A percentile compares a stretch with the other conserved stretches of the same genome.
Evolutionary conservation across 129 eudicot species (phyloP).

Genomic region (Cynara cardunculus): DNA sequence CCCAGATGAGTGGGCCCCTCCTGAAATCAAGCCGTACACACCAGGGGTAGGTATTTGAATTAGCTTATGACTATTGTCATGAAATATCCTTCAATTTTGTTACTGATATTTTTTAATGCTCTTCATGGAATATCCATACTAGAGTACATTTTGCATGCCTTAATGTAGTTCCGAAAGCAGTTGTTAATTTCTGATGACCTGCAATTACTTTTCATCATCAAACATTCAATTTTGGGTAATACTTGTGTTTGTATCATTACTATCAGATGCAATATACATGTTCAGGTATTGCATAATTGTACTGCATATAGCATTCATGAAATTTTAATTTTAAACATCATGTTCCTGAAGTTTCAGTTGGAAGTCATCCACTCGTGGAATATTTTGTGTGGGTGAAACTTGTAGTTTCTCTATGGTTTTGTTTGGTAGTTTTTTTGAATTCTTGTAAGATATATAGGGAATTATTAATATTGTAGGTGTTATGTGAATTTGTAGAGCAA

Average conservation of each 20-base stretch:
- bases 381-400: background rate
- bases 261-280: background rate
- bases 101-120: background rate
- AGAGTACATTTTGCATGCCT: background rate
- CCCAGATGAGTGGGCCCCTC: slow-evolving; percentile 97
- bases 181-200: background rate
- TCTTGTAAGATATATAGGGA: background rate
- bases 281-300: background rate
- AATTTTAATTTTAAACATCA: background rate
- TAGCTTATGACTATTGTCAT: background rate
- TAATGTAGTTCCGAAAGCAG: background rate
- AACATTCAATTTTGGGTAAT: background rate
- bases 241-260: background rate
- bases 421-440: background rate
- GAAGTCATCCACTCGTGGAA: background rate
- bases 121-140: background rate
- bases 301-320: background rate
- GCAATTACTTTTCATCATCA: background rate
- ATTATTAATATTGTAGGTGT: background rate
- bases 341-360: background rate
- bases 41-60: slow-evolving; percentile 52
- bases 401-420: background rate
- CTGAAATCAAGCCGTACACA: slow-evolving; percentile 64
- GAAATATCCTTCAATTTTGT: background rate
- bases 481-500: background rate